phyloP scores from a whole-genome alignment of 495 filamentous ascomycete species.

The Hypomontagnella submonticulosa region DNA sequence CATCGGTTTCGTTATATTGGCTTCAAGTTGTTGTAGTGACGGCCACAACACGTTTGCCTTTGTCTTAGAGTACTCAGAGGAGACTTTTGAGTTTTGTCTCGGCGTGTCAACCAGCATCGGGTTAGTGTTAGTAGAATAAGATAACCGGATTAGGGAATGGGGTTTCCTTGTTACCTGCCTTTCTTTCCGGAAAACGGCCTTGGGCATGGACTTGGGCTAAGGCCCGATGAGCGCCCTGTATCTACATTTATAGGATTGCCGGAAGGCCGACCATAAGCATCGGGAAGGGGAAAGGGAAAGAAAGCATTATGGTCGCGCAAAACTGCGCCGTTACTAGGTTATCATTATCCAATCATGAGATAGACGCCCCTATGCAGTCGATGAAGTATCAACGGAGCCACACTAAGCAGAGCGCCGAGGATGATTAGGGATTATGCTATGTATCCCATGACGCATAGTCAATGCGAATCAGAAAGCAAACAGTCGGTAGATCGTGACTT shows the following conservation, averaged over 20 bases:
- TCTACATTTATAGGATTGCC: slow-evolving; percentile 9
- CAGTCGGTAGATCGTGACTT: slow-evolving; percentile 11
- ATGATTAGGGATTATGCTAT: background rate
- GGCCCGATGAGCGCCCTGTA: slow-evolving; percentile 13
- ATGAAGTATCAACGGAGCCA: slow-evolving; percentile 21
- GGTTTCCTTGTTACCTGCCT: slow-evolving; percentile 15
- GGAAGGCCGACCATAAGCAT: slow-evolving; percentile 11
- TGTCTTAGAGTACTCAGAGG: slow-evolving; percentile 3
- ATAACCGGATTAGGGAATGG: background rate
- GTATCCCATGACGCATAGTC: slow-evolving; percentile 3
- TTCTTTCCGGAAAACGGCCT: slow-evolving; percentile 5
- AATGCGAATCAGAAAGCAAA: slow-evolving; percentile 17
- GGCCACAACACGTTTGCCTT: slow-evolving; percentile 4
- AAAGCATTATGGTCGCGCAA: slow-evolving; percentile 17
- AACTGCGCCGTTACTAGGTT: slow-evolving; percentile 24
- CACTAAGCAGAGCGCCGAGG: background rate
- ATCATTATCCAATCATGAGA: slow-evolving; percentile 29
- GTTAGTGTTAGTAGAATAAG: background rate
- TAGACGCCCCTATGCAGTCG: slow-evolving; percentile 6
- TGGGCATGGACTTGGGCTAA: slow-evolving; percentile 3
- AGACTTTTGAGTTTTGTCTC: slow-evolving; percentile 11
- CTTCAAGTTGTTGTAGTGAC: background rate
- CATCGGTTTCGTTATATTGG: slow-evolving; percentile 5
- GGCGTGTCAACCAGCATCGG: slow-evolving; percentile 23
- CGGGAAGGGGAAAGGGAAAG: background rate